phyloP scores from a whole-genome alignment of 208 protist genomes.

The Trypanosoma scelopori region DNA sequence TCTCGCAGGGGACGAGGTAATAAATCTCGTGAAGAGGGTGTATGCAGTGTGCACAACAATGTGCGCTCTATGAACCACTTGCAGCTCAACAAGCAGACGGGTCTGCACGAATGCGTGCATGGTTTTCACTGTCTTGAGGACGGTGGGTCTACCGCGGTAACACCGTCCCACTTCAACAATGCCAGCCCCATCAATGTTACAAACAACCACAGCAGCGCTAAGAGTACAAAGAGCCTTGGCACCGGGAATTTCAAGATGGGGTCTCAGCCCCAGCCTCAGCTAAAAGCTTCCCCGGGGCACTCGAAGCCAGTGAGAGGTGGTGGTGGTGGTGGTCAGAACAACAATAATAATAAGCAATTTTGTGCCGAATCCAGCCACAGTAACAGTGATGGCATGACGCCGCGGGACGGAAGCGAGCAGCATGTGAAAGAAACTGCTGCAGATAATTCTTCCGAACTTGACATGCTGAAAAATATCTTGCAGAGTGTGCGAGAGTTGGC shows the following conservation, averaged over 20 bases:
- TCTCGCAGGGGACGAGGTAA: conserved; percentile 38
- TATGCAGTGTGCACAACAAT: conserved; percentile 82
- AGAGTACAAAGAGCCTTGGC: background rate
- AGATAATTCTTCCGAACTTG: conserved; percentile 10
- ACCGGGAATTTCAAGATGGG: background rate
- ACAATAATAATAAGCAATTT: background rate
- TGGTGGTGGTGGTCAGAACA: background rate
- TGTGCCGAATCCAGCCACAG: background rate
- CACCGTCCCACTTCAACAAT: conserved; percentile 11
- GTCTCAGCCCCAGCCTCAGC: background rate
- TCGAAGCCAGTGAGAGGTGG: background rate
- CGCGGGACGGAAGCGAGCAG: conserved; percentile 4
- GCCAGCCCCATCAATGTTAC: background rate
- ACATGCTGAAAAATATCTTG: conserved; percentile 54
- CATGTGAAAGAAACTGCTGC: conserved; percentile 14
- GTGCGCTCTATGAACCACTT: conserved; percentile 86
- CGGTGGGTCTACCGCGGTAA: conserved; percentile 29
- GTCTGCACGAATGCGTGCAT: conserved; percentile 79
- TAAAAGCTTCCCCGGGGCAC: background rate
- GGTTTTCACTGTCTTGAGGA: conserved; percentile 90
- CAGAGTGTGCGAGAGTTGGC: conserved; percentile 68
- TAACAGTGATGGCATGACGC: conserved; percentile 1
- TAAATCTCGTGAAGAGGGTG: conserved; percentile 75
- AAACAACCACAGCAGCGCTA: conserved; percentile 1
- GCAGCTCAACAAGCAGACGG: conserved; percentile 62